A percentile compares a stretch with the other conserved stretches of the same genome.
These are phyloP conservation scores for Puccinellia tenuiflora DNA, from an alignment of 176 grass and related monocot genomes.

Conservation along the genomic window DNA sequence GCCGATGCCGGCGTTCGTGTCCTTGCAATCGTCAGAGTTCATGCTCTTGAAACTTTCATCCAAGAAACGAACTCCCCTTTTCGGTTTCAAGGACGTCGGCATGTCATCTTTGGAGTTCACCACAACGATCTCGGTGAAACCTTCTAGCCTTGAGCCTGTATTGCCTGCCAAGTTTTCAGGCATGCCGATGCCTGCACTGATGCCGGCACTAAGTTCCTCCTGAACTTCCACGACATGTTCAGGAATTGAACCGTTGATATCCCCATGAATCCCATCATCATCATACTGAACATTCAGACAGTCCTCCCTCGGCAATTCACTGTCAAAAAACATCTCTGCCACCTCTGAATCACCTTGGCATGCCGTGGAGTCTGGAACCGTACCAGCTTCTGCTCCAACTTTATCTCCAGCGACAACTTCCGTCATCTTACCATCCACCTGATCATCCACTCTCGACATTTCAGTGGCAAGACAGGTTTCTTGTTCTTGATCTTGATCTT, in stretches of 20 bases:
- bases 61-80: not conserved
- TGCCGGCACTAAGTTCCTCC: not conserved
- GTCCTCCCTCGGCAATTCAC: not conserved
- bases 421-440: too few species aligned
- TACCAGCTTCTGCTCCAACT: not conserved
- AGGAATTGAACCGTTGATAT: not conserved
- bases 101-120: not conserved
- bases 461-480: too few species aligned
- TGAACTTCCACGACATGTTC: not conserved
- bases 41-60: conserved; percentile 17
- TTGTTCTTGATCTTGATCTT: not conserved
- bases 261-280: not conserved
- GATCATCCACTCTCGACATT: too few species aligned
- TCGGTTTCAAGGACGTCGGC: not conserved
- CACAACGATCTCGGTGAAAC: not conserved
- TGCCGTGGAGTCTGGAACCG: not conserved
- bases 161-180: not conserved
- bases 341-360: not conserved
- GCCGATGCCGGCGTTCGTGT: not conserved
- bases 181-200: not conserved
- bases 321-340: not conserved
- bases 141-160: not conserved
- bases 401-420: too few species aligned
- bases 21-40: conserved; percentile 1
- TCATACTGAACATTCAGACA: not conserved